These are phyloP conservation scores for Ceratocystis cubensis DNA, from an alignment of 2,329 filamentous ascomycete species.

Conservation along the genomic window DNA sequence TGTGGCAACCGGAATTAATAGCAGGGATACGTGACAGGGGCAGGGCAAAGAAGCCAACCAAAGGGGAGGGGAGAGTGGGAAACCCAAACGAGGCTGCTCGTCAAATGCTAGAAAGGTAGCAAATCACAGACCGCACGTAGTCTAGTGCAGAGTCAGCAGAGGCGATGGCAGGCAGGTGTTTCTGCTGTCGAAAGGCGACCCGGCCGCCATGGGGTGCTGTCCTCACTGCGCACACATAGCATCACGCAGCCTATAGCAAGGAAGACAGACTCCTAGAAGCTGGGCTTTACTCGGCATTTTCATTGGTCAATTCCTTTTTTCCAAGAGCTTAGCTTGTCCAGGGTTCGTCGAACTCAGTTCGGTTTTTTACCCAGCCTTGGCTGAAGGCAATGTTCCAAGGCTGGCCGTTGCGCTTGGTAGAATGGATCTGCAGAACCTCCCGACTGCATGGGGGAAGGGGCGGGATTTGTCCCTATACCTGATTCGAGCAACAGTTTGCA, in stretches of 20 bases:
- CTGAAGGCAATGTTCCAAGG: not conserved
- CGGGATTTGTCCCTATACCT: not conserved
- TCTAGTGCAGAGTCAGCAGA: too few species aligned
- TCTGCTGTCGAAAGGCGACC: too few species aligned
- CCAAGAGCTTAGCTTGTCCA: not conserved
- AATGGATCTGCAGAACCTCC: conserved; percentile 4
- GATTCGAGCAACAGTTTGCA: not conserved
- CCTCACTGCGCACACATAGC: too few species aligned
- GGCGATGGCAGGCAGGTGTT: too few species aligned
- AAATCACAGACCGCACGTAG: too few species aligned
- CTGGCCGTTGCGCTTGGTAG: conserved; percentile 2
- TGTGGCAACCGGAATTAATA: conserved; percentile 13
- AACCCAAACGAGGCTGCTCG: not conserved
- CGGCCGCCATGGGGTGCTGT: too few species aligned
- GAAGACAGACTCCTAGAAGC: too few species aligned
- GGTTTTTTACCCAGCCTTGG: not conserved
- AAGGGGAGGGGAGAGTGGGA: not conserved
- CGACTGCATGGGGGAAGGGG: not conserved
- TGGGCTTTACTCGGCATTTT: not conserved
- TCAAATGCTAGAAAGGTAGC: not conserved
- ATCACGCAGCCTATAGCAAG: too few species aligned
- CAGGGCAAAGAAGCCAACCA: not conserved
- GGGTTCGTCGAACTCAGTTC: not conserved
- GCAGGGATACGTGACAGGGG: not conserved
- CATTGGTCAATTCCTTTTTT: not conserved